Conservation (phyloP, 192 early-diverging fungal genomes). For the Physocladia obscura region DNA sequence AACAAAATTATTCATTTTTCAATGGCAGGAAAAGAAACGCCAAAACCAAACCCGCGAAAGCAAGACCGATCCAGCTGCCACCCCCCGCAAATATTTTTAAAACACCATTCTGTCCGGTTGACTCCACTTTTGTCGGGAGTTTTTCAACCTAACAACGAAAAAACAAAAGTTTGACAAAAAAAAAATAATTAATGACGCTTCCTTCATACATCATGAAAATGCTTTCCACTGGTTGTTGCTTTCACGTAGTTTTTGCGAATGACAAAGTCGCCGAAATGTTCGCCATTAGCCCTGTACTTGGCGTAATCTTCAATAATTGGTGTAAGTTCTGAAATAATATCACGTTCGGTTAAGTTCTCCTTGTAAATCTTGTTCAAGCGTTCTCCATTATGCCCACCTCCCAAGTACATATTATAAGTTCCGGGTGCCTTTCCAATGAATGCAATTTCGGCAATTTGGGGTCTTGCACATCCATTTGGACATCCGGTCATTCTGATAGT, state of each 20-base stretch:
- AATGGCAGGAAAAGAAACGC: too few species aligned
- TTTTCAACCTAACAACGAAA: too few species aligned
- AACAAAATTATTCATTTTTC: too few species aligned
- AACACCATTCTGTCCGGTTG: too few species aligned
- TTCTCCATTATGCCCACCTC: slow-evolving; percentile 82
- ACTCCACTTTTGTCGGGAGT: too few species aligned
- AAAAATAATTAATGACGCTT: too few species aligned
- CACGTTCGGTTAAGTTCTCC: slow-evolving; percentile 84
- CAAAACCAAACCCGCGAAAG: too few species aligned
- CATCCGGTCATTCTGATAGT: slow-evolving; percentile 97
- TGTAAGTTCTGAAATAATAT: slow-evolving; percentile 75
- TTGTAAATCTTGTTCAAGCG: slow-evolving; percentile 89
- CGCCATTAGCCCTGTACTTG: slow-evolving; percentile 64
- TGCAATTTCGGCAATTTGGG: slow-evolving; percentile 91
- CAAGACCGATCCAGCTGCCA: too few species aligned
- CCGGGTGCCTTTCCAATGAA: slow-evolving; percentile 94
- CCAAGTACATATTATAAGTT: slow-evolving; percentile 93
- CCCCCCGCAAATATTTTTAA: too few species aligned
- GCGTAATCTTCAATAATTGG: slow-evolving; percentile 84
- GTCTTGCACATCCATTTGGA: slow-evolving; percentile 96
- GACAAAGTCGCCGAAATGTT: slow-evolving; percentile 94
- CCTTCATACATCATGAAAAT: slow-evolving; percentile 29
- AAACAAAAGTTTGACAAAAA: too few species aligned
- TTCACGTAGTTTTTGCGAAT: slow-evolving; percentile 81
- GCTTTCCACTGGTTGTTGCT: slow-evolving; percentile 26